A percentile compares a stretch with the other conserved stretches of the same genome.
Evolutionary conservation across 2,329 filamentous ascomycete species (phyloP).

Genomic region (Fusarium heterosporum): DNA sequence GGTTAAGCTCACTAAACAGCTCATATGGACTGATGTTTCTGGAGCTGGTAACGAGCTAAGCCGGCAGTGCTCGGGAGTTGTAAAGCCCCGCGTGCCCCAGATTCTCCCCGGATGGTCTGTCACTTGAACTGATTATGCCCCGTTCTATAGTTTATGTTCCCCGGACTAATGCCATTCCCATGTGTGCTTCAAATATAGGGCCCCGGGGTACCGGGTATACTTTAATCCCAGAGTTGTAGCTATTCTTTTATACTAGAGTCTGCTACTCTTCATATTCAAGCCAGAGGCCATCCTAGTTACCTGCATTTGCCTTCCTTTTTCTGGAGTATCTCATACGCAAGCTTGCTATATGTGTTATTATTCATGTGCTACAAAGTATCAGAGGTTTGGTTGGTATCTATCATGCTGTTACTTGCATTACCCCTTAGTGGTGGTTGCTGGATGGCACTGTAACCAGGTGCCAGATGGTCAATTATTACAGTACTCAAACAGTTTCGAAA

Average conservation of each 20-base stretch:
- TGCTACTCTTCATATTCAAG: not conserved
- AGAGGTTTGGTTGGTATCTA: not conserved
- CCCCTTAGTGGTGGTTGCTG: not conserved
- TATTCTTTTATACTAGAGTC: not conserved
- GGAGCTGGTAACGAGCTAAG: not conserved
- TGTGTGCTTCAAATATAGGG: not conserved
- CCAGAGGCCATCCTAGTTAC: not conserved
- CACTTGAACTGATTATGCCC: not conserved
- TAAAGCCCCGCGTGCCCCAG: conserved; percentile 15
- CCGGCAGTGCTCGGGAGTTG: conserved; percentile 28
- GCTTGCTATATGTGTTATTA: not conserved
- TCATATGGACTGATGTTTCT: conserved; percentile 14
- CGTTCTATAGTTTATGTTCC: not conserved
- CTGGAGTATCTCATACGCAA: not conserved
- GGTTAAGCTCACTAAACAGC: not conserved
- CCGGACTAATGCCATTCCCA: not conserved
- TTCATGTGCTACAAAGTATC: not conserved
- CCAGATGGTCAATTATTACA: not conserved
- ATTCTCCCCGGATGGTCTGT: conserved; percentile 26
- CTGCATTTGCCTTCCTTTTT: not conserved
- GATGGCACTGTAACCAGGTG: not conserved
- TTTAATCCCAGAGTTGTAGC: not conserved
- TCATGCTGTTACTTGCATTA: not conserved
- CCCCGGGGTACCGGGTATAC: not conserved
- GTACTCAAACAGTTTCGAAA: not conserved